A percentile compares a stretch with the other conserved stretches of the same genome.
Conservation (phyloP, 139 green algal genomes). For the Auxenochlorella pyrenoidosa region DNA sequence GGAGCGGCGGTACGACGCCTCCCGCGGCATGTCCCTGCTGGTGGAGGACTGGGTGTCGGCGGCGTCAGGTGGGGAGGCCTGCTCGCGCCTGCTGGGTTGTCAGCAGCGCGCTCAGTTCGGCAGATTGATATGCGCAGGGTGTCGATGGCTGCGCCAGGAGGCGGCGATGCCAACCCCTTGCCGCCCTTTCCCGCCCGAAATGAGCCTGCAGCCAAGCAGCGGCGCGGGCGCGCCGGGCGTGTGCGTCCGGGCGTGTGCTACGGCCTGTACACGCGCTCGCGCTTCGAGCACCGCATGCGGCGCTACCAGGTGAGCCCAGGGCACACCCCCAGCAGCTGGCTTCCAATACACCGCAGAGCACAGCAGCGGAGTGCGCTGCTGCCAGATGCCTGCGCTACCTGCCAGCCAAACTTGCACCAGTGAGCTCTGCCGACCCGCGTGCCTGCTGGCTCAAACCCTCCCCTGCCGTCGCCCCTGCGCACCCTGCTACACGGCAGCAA, state of each 20-base stretch:
- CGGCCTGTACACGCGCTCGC: constrained; percentile 78
- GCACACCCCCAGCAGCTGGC: too few relatives aligned
- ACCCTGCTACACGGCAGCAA: constrained; percentile 44
- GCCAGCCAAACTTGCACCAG: background rate
- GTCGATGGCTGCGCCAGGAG: too few relatives aligned
- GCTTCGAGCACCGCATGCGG: constrained; percentile 75
- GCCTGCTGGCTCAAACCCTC: background rate
- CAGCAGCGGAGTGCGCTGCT: too few relatives aligned
- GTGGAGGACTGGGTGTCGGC: constrained; percentile 84
- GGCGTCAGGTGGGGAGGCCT: constrained; percentile 22
- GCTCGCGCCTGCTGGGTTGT: too few relatives aligned
- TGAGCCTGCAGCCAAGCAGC: constrained; percentile 37
- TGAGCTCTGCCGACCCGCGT: too few relatives aligned
- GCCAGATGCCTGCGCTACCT: too few relatives aligned
- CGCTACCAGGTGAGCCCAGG: constrained; percentile 60
- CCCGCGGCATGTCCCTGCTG: constrained; percentile 80
- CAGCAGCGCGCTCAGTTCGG: too few relatives aligned
- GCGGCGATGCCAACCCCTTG: too few relatives aligned
- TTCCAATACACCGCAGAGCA: too few relatives aligned
- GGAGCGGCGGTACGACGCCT: constrained; percentile 76
- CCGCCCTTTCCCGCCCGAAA: too few relatives aligned
- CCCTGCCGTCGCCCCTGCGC: background rate
- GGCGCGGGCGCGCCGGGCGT: constrained; percentile 75
- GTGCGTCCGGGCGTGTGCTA: constrained; percentile 87
- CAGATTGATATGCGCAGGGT: too few relatives aligned